Evolutionary conservation across 1,139 yeast genomes (phyloP).

Genomic region (Arxiozyma slooffiae): DNA sequence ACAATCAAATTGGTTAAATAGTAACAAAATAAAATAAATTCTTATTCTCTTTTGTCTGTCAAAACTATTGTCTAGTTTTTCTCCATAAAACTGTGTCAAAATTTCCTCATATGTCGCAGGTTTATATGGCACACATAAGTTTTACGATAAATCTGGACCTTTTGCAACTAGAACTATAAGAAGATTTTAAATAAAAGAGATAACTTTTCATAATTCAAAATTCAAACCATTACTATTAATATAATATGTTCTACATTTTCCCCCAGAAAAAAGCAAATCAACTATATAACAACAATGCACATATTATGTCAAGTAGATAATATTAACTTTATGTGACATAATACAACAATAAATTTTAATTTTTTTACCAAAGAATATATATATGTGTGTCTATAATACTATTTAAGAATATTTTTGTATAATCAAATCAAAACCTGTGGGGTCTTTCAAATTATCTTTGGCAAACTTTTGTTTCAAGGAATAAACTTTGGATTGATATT

Average conservation of each 20-base stretch:
- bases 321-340: not conserved
- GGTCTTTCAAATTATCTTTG: not conserved
- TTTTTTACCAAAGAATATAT: not conserved
- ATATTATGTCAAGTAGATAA: too few relatives aligned
- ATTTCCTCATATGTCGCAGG: not conserved
- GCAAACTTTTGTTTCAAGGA: not conserved
- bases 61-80: not conserved
- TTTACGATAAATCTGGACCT: too few relatives aligned
- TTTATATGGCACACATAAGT: too few relatives aligned
- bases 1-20: too few relatives aligned
- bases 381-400: not conserved
- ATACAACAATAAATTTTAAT: too few relatives aligned
- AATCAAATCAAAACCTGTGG: not conserved
- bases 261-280: not conserved
- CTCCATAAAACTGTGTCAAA: not conserved
- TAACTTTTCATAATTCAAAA: too few relatives aligned
- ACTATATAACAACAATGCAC: too few relatives aligned
- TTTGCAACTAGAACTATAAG: not conserved
- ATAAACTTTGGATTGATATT: not conserved
- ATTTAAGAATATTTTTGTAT: constrained; percentile 1
- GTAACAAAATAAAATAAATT: too few relatives aligned
- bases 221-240: not conserved
- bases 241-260: too few relatives aligned
- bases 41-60: not conserved
- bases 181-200: not conserved